Evolutionary conservation across 805 yeast species (phyloP).

Genomic region (Priceomyces fermenticarens): DNA sequence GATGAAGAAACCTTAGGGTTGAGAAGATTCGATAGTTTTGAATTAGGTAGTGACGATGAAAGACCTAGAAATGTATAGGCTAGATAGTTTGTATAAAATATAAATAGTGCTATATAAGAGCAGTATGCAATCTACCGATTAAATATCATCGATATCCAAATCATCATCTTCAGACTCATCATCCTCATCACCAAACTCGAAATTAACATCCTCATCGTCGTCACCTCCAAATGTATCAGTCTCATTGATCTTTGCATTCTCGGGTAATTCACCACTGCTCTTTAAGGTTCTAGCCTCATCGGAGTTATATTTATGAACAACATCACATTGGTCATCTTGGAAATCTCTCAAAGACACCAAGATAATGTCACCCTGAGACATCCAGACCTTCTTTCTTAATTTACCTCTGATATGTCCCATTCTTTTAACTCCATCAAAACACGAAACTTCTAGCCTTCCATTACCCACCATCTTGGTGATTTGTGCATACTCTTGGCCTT

Average conservation of each 20-base stretch:
- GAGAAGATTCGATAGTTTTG: conserved; percentile 62
- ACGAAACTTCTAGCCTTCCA: conserved; percentile 91
- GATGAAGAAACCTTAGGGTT: conserved; percentile 51
- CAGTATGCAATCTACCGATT: no score
- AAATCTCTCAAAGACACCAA: conserved; percentile 95
- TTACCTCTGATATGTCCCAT: conserved; percentile 99
- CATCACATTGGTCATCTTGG: conserved; percentile 98
- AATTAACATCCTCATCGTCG: conserved; percentile 95
- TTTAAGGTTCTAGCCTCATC: conserved; percentile 98
- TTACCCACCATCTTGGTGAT: conserved; percentile 97
- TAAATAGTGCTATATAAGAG: no score
- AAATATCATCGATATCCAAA: conserved; percentile 94
- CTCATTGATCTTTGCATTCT: conserved; percentile 94
- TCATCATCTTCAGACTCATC: conserved; percentile 72
- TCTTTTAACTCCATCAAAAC: conserved; percentile 92
- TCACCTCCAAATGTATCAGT: conserved; percentile 96
- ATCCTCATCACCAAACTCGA: conserved; percentile 94
- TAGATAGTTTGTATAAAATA: background rate
- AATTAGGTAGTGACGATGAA: conserved; percentile 44
- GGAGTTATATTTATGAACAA: conserved; percentile 91
- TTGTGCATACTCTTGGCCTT: conserved; percentile 98
- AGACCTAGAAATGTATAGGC: background rate
- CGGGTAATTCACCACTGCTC: conserved; percentile 95
- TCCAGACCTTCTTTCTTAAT: conserved; percentile 99
- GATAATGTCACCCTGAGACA: conserved; percentile 97